These are phyloP conservation scores for Erodium texanum DNA, from an alignment of 441 rosid species.

Conservation along the genomic window DNA sequence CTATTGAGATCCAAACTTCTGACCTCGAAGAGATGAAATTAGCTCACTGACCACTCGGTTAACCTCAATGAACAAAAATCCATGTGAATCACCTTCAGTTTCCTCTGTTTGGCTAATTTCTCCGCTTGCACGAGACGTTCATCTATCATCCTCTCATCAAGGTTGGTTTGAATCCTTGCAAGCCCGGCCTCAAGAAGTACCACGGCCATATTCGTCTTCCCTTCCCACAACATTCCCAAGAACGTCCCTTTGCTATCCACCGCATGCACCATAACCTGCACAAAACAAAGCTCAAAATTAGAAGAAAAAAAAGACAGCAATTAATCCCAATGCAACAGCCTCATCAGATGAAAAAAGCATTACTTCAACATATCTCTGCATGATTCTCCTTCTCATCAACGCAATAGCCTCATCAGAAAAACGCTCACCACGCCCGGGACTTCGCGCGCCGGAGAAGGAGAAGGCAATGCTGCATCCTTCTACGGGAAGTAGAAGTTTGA, in stretches of 20 bases:
- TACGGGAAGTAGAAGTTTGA: neutral
- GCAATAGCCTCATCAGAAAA: neutral
- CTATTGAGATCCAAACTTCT: no score
- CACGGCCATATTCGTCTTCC: neutral
- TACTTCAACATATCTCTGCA: neutral
- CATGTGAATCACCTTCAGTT: neutral
- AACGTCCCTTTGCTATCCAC: slow-evolving; percentile 1
- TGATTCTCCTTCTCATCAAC: neutral
- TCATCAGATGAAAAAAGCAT: no score
- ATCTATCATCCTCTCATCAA: neutral
- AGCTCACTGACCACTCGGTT: no score
- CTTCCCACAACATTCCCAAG: neutral
- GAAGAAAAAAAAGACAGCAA: no score
- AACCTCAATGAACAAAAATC: neutral
- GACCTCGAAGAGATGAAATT: no score
- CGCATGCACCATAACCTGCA: neutral
- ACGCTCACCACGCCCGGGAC: neutral
- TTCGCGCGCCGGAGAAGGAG: neutral
- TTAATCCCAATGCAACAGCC: no score
- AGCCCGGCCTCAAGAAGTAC: neutral
- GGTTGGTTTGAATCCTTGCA: neutral
- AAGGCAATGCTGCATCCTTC: neutral
- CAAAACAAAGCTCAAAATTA: no score
- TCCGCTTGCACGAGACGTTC: neutral
- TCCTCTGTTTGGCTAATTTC: neutral